Evolutionary conservation across 352 stramenopile genomes (phyloP), one percentile per base, ranked within the genome.

Genomic region (Phytopythium oedochilum): DNA sequence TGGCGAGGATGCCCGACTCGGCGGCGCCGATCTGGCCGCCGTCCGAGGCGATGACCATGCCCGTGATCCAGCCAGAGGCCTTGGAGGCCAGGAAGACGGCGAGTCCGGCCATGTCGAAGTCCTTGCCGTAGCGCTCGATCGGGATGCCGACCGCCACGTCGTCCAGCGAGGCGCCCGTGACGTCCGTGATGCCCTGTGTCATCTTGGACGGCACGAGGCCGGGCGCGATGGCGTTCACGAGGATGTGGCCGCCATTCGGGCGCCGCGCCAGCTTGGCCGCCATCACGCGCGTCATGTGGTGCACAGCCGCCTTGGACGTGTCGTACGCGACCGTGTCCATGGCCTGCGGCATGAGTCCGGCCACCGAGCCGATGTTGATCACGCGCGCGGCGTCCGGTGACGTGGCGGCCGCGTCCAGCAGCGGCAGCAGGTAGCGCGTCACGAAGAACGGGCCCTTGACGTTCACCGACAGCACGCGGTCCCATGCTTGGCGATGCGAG

Each of bases 361-460:
- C 75, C 39, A 89, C 66, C 10, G 80, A 92, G 29, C 82, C 76
- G 20, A 95, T 49, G 55, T 88, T 94, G 67, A 95, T 90, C 26
- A 94, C 59, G 29, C 83, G 71, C 29, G 80, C 73, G 26, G 64
- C 61, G 36, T 79, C 69, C 2, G 77, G 44, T 29, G 71, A 75
- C 14, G 48, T 73, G 8, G 76, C 65, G 40, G 80, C 80, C 4
- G 18, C 66, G 52, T 97, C 81, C 44, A 99, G 70, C 25, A 98
- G 70, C 12, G 93, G 94, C 22, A 98, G 67, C 50, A 97, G 83
- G 32, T 93, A 82, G 28, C 88, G 77, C 22, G 86, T 93, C 35
- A 98, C 67, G 61, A 97, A 97, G 68, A 98, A 98, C 1, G 96
- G 68, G 17, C 88, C 82, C 68, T 97, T 98, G 55, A 99, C 89